A percentile compares a stretch with the other conserved stretches of the same genome.
Evolutionary conservation across 2,329 filamentous ascomycete genomes (phyloP).

Genomic region (Aureobasidium musti): DNA sequence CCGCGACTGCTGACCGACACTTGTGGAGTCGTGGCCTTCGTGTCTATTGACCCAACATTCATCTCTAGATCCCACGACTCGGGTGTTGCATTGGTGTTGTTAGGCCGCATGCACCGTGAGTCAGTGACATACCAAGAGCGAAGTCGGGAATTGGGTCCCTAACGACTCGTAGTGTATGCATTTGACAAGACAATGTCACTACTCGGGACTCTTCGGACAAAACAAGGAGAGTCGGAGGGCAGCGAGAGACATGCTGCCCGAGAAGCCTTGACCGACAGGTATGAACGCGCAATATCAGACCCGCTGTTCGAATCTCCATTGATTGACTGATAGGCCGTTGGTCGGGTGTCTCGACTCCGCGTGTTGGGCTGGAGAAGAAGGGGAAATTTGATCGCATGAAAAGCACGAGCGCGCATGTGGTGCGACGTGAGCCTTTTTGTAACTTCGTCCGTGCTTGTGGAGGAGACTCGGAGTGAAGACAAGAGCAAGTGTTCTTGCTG

Average conservation of each 20-base stretch:
- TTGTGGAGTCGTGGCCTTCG: not conserved
- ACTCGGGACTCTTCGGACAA: constrained; percentile 1
- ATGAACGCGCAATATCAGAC: not conserved
- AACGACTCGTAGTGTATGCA: constrained; percentile 13
- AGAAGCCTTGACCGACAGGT: not conserved
- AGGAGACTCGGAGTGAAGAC: constrained; percentile 2
- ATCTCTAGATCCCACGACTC: not conserved
- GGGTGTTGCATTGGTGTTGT: not conserved
- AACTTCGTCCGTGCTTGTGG: constrained; percentile 12
- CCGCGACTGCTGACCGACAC: constrained; percentile 1
- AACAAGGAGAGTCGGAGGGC: not conserved
- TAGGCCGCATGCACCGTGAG: not conserved
- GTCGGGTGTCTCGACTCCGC: constrained; percentile 10
- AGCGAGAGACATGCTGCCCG: not conserved
- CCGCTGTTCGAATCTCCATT: not conserved
- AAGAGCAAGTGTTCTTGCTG: not conserved
- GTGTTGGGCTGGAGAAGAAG: constrained; percentile 1
- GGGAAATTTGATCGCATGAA: not conserved
- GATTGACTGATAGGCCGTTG: not conserved
- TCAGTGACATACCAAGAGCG: constrained; percentile 9
- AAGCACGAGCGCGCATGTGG: constrained; percentile 24
- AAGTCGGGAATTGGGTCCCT: constrained; percentile 6
- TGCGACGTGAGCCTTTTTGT: constrained; percentile 16
- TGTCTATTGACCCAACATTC: not conserved
- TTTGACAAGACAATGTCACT: constrained; percentile 1